Evolutionary conservation across 805 yeast genomes (phyloP).

Genomic region (Jamesozyma gamospora): DNA sequence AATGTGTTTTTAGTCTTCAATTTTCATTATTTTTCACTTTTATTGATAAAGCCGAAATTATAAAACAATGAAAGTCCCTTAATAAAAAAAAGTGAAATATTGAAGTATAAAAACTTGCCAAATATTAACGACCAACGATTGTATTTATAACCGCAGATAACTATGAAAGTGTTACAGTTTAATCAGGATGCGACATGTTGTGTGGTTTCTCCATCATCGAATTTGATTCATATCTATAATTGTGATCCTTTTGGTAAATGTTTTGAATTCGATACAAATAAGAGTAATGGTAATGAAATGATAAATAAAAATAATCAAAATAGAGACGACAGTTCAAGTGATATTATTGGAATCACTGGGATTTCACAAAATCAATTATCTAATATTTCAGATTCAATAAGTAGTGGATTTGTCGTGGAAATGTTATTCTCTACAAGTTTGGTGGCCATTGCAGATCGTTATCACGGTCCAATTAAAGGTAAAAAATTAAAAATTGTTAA

Average conservation of each 20-base stretch:
- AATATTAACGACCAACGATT: too few species aligned
- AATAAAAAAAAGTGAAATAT: too few species aligned
- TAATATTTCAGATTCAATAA: not conserved
- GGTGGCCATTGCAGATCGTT: conserved; percentile 71
- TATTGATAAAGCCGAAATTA: too few species aligned
- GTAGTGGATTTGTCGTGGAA: conserved; percentile 43
- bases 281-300: conserved; percentile 5
- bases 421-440: conserved; percentile 87
- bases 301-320: not conserved
- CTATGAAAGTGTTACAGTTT: conserved; percentile 50
- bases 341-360: not conserved
- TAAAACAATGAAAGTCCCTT: not conserved
- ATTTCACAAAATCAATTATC: not conserved
- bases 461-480: conserved; percentile 51
- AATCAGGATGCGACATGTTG: conserved; percentile 81
- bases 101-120: too few species aligned
- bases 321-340: not conserved
- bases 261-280: conserved; percentile 35
- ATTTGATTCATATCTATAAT: conserved; percentile 64
- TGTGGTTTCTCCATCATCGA: conserved; percentile 60
- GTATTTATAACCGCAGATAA: too few species aligned
- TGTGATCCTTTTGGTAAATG: conserved; percentile 82
- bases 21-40: too few species aligned
- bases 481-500: conserved; percentile 57
- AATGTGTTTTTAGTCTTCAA: too few species aligned